Conservation (phyloP, 768 basidiomycete species). For the Lactarius hengduanensis region DNA sequence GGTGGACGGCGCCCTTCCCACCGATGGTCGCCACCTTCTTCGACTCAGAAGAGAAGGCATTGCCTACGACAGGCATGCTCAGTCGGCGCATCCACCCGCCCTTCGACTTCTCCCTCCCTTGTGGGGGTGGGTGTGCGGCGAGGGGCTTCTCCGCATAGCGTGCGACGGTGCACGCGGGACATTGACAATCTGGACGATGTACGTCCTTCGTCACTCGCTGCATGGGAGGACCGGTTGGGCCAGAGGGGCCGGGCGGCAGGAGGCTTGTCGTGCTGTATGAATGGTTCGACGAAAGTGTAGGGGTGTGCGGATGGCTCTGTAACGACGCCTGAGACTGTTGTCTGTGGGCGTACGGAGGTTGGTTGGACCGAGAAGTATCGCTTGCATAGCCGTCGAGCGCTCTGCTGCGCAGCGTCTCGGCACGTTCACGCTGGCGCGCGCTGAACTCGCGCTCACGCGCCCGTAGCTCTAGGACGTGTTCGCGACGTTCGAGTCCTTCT, state of each 20-base stretch:
- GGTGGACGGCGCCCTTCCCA: slow-evolving; percentile 9
- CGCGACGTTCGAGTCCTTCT: slow-evolving; percentile 51
- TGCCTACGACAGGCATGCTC: slow-evolving; percentile 64
- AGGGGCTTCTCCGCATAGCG: slow-evolving; percentile 46
- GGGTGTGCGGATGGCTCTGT: slow-evolving; percentile 13
- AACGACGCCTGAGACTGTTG: slow-evolving; percentile 22
- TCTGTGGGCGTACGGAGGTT: slow-evolving; percentile 26
- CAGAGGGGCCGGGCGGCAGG: slow-evolving; percentile 35
- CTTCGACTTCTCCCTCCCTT: slow-evolving; percentile 54
- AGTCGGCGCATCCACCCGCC: slow-evolving; percentile 75
- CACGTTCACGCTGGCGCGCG: slow-evolving; percentile 18
- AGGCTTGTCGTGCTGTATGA: slow-evolving; percentile 47
- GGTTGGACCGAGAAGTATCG: slow-evolving; percentile 34
- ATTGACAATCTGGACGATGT: slow-evolving; percentile 67
- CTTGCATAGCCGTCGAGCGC: slow-evolving; percentile 31
- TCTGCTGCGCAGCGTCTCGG: slow-evolving; percentile 38
- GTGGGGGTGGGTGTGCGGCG: slow-evolving; percentile 44
- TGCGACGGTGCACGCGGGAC: slow-evolving; percentile 57
- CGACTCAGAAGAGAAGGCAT: slow-evolving; percentile 58
- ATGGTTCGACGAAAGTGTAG: slow-evolving; percentile 34
- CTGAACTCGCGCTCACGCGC: slow-evolving; percentile 41
- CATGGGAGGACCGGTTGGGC: slow-evolving; percentile 15
- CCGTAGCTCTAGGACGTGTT: slow-evolving; percentile 55
- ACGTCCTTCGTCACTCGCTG: slow-evolving; percentile 31
- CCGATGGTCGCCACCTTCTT: slow-evolving; percentile 38